Conservation (phyloP, 176 grass and related monocot species). For the Saccharum officinarum region DNA sequence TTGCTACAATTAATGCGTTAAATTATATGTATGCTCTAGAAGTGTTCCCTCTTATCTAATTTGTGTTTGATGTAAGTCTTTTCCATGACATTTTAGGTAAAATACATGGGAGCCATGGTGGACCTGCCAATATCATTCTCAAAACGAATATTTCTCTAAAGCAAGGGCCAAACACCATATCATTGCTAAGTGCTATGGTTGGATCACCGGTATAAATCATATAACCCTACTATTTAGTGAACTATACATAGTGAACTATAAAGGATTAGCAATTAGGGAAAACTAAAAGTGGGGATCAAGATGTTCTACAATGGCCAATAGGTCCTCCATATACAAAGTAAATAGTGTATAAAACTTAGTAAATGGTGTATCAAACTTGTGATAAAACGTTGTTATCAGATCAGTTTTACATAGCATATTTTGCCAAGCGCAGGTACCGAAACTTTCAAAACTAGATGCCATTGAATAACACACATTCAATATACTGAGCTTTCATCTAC, state of each 20-base stretch:
- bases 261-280: background rate
- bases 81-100: slow-evolving; percentile 49
- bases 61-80: slow-evolving; percentile 3
- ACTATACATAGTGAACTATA: background rate
- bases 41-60: background rate
- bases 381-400: background rate
- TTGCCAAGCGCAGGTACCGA: background rate
- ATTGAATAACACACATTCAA: background rate
- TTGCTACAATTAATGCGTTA: background rate
- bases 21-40: background rate
- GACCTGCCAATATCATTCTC: slow-evolving; percentile 43
- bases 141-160: slow-evolving; percentile 43
- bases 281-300: background rate
- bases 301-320: background rate
- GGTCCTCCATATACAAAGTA: background rate
- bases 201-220: slow-evolving; percentile 80
- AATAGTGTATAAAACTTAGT: background rate
- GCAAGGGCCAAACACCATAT: slow-evolving; percentile 69
- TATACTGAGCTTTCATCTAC: slow-evolving; percentile 15
- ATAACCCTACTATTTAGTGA: background rate
- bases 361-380: background rate
- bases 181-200: slow-evolving; percentile 89
- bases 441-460: background rate
- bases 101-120: slow-evolving; percentile 61
- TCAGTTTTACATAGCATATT: background rate